Conservation (phyloP, 768 basidiomycete genomes). For the Tylopilus felleus region DNA sequence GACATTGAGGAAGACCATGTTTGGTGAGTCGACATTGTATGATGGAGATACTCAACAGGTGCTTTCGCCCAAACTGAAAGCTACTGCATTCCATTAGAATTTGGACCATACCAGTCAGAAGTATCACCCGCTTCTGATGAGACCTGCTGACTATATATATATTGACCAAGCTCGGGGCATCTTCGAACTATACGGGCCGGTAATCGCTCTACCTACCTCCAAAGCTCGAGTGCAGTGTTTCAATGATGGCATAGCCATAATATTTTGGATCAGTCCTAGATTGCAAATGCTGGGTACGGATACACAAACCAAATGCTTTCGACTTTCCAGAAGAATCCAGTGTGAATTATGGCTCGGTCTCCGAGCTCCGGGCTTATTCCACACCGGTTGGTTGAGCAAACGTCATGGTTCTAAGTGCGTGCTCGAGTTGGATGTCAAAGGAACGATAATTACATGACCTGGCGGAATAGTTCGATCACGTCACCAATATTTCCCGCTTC, state of each 20-base stretch:
- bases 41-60: not conserved
- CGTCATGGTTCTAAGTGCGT: constrained; percentile 1
- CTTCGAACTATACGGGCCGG: not conserved
- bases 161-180: not conserved
- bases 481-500: constrained; percentile 4
- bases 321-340: not conserved
- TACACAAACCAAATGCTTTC: not conserved
- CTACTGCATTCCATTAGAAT: constrained; percentile 1
- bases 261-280: not conserved
- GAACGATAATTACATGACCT: constrained; percentile 25
- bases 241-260: not conserved
- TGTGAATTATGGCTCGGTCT: not conserved
- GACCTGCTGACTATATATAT: not conserved
- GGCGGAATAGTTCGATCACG: constrained; percentile 8
- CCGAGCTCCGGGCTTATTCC: not conserved
- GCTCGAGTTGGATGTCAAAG: constrained; percentile 6
- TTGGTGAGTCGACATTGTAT: constrained; percentile 3
- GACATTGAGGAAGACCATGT: not conserved
- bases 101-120: not conserved
- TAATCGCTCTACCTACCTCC: not conserved
- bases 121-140: not conserved
- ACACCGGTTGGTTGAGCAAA: constrained; percentile 1
- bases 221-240: not conserved
- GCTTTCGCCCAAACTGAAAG: constrained; percentile 2
- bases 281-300: not conserved